A percentile compares a stretch with the other conserved stretches of the same genome.
These are phyloP conservation scores for Lipomyces oligophaga DNA, from an alignment of 805 yeast species.

Conservation along the genomic window DNA sequence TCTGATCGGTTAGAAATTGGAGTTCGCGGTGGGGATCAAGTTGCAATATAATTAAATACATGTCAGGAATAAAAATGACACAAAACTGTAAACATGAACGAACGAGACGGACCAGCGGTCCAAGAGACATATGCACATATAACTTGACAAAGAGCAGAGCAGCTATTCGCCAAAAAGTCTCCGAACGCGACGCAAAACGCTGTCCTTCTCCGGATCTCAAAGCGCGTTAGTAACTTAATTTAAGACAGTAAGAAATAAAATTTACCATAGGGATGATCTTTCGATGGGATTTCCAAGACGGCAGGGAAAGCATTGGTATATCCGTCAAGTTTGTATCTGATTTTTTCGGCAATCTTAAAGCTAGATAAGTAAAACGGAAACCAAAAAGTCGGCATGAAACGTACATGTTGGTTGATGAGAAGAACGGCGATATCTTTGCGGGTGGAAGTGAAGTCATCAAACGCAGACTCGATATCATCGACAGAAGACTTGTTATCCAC, in stretches of 20 bases:
- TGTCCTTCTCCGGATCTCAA: constrained; percentile 90
- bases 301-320: constrained; percentile 94
- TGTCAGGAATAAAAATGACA: no score
- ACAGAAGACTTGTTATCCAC: constrained; percentile 75
- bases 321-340: constrained; percentile 74
- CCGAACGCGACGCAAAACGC: constrained; percentile 89
- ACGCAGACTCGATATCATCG: constrained; percentile 70
- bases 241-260: neutral
- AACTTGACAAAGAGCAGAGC: neutral
- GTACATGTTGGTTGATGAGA: constrained; percentile 79
- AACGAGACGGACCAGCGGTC: neutral
- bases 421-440: constrained; percentile 91
- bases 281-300: constrained; percentile 91
- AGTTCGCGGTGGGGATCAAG: no score
- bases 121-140: neutral
- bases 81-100: neutral
- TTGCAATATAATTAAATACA: no score
- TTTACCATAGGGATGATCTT: constrained; percentile 84
- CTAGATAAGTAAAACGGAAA: neutral
- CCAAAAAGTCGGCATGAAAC: constrained; percentile 4
- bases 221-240: neutral
- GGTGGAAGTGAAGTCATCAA: constrained; percentile 64
- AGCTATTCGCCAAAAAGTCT: constrained; percentile 83
- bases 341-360: constrained; percentile 68
- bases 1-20: neutral